Base-by-base conservation (phyloP, 2,329 filamentous ascomycete genomes). In the Pezizomycotina sp. region DNA sequence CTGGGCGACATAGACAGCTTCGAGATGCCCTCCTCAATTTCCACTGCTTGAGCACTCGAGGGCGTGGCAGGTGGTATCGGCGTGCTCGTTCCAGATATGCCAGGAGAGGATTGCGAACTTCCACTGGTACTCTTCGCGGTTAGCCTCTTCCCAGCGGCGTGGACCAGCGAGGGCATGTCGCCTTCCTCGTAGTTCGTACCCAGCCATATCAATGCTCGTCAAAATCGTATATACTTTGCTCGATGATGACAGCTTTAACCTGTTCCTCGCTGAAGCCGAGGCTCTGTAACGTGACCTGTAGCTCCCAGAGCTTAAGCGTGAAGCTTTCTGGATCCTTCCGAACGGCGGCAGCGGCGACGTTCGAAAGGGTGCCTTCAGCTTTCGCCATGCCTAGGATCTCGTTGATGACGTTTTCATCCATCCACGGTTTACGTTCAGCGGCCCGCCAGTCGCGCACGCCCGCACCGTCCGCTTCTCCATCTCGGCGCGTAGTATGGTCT, bases 151-250 rank as follows among this genome's bases (percentile, higher is more conserved):
- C 51, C 43, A 27, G 52, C 47, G 34, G 55, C 60, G 38, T 62
- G 64, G 13, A 77, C 72, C 54, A 89, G 91, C 29, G 71, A 65
- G 4, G 77, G 77, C 22, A 86, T 63, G 49, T 84, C 75, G 1
- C 73, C 68, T 45, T 65, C 60, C 9, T 66, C 60, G 49, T 76
- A 80, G 53, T 89, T 71, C 47, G 80, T 63, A n/a, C 82, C 80
- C 35, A 95, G 66, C 81, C 83, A 92, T 50, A 93, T 81, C 13
- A 98, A 56, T 16, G 74, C 57, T 92, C 84, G 43, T 91, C 77
- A 22, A 95, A 60, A 6, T 36, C 23, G 36, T 50, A 31, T 19
- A 45, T 5, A 33, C 35, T 27, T 26, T 38, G 36, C 19, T 39
- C 44, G 9, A 31, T 40, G 42, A 92, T 55, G 6, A 69, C 73